A percentile compares a stretch with the other conserved stretches of the same genome.
Evolutionary conservation across 345 rosid genomes (phyloP).

Genomic region (Eucalyptus coolabah): DNA sequence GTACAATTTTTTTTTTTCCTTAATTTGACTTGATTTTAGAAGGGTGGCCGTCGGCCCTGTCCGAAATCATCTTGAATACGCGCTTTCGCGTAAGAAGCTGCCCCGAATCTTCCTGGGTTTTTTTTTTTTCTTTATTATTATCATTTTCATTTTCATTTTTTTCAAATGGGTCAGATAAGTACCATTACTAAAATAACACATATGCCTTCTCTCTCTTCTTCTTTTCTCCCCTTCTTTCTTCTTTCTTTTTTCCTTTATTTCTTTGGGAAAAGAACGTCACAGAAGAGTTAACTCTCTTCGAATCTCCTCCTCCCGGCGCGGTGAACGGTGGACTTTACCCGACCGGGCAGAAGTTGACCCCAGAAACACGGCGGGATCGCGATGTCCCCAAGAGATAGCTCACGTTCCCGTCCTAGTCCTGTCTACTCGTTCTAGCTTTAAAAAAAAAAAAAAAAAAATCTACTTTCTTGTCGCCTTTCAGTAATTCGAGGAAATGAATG

Average conservation of each 20-base stretch:
- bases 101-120: not conserved
- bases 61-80: not conserved
- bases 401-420: not conserved
- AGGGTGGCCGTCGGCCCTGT: not conserved
- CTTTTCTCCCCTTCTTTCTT: not conserved
- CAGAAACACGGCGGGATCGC: not conserved
- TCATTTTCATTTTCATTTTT: not conserved
- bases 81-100: not conserved
- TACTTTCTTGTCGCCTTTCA: not conserved
- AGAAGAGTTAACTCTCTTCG: too few species aligned
- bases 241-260: not conserved
- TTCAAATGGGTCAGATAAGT: not conserved
- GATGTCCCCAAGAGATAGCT: not conserved
- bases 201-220: not conserved
- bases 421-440: not conserved
- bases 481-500: accelerated
- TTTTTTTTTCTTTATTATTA: not conserved
- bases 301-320: not conserved
- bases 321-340: not conserved
- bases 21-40: not conserved
- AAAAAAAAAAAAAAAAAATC: accelerated
- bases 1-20: not conserved
- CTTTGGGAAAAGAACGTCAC: not conserved
- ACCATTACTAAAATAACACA: not conserved
- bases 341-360: not conserved